phyloP scores from a whole-genome alignment of 352 stramenopile genomes.

The Phytophthora gonapodyides region DNA sequence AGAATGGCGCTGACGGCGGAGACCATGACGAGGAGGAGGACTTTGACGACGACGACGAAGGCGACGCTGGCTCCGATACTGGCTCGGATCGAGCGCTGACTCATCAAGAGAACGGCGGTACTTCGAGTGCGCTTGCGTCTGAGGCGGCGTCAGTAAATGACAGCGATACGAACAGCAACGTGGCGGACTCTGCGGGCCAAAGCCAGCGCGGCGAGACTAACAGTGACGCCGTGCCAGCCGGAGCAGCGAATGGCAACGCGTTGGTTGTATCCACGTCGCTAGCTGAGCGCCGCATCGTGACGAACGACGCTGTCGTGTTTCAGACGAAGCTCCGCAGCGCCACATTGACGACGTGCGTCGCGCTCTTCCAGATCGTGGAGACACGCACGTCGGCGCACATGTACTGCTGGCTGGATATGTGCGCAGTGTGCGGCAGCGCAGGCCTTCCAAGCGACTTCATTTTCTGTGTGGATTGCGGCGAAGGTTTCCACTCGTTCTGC shows the following conservation, averaged over 20 bases:
- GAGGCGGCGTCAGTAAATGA: constrained; percentile 11
- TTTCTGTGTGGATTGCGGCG: constrained; percentile 97
- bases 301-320: constrained; percentile 44
- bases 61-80: constrained; percentile 32
- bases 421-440: constrained; percentile 88
- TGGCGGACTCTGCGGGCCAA: constrained; percentile 16
- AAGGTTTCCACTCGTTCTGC: constrained; percentile 96
- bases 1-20: constrained; percentile 35
- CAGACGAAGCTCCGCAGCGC: constrained; percentile 65
- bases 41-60: constrained; percentile 37
- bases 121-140: constrained; percentile 4
- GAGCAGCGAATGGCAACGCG: constrained; percentile 4
- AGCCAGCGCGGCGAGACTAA: constrained; percentile 8
- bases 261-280: constrained; percentile 8
- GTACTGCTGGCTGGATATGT: constrained; percentile 94
- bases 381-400: constrained; percentile 80
- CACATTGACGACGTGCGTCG: constrained; percentile 67
- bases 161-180: constrained; percentile 24
- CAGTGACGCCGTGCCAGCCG: constrained; percentile 4
- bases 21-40: constrained; percentile 40
- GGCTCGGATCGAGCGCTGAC: constrained; percentile 28
- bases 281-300: constrained; percentile 23
- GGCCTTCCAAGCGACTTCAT: constrained; percentile 83
- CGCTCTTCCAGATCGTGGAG: constrained; percentile 75
- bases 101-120: constrained; percentile 27